phyloP scores from a whole-genome alignment of 2,329 filamentous ascomycete genomes.

The Colletotrichum liaoningense region DNA sequence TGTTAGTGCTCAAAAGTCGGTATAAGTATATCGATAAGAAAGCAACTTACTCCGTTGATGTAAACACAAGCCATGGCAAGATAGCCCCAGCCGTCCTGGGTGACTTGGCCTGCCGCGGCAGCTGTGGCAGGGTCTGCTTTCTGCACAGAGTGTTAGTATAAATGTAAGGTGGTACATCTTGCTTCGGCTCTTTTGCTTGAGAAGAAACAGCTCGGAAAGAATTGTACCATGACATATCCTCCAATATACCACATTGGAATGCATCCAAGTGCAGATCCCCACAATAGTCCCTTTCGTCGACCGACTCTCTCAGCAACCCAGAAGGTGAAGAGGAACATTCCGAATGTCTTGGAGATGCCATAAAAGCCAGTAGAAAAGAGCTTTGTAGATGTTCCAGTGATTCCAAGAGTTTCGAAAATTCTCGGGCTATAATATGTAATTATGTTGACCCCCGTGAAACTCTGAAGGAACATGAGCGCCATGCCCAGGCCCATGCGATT shows the following conservation, averaged over 20 bases:
- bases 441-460: constrained; percentile 36
- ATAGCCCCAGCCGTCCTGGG: constrained; percentile 53
- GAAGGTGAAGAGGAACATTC: constrained; percentile 52
- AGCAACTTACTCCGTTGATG: constrained; percentile 48
- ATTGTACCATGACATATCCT: constrained; percentile 44
- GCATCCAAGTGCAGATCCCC: constrained; percentile 52
- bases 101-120: constrained; percentile 57
- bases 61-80: constrained; percentile 60
- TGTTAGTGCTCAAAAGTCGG: too few relatives aligned
- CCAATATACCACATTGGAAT: constrained; percentile 55
- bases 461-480: constrained; percentile 61
- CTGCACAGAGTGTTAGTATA: neutral
- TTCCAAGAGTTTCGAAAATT: constrained; percentile 51
- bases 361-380: constrained; percentile 55
- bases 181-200: too few relatives aligned
- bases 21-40: too few relatives aligned
- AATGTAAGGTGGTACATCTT: too few relatives aligned
- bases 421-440: neutral
- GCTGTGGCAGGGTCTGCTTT: constrained; percentile 47
- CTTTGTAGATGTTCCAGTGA: constrained; percentile 45
- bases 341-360: constrained; percentile 51
- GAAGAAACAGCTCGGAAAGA: neutral
- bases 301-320: constrained; percentile 61
- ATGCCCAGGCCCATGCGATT: constrained; percentile 61
- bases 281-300: constrained; percentile 59